These are phyloP conservation scores for Conidiobolus incongruus DNA, from an alignment of 371 early-diverging fungal species.

Conservation along the genomic window DNA sequence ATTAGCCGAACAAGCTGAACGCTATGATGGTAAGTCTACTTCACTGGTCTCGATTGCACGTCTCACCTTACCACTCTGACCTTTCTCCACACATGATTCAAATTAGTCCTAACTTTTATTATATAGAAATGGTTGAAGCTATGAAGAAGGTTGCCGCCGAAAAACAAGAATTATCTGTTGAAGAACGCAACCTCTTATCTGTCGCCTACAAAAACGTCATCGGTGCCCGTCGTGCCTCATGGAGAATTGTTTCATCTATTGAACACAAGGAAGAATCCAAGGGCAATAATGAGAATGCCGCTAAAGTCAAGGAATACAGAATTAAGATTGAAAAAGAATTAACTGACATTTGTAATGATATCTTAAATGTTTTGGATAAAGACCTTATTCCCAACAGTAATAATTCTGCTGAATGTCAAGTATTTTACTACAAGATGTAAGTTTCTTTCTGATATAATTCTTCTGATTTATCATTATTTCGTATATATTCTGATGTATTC, in stretches of 20 bases:
- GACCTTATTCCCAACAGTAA: slow-evolving; percentile 68
- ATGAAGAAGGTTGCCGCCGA: slow-evolving; percentile 71
- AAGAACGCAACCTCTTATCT: slow-evolving; percentile 95
- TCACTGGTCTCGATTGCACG: no score
- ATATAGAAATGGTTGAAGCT: slow-evolving; percentile 80
- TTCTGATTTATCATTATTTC: slow-evolving; percentile 5
- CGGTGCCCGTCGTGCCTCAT: slow-evolving; percentile 96
- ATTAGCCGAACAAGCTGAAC: slow-evolving; percentile 97
- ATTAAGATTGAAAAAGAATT: slow-evolving; percentile 86
- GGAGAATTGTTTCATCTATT: slow-evolving; percentile 97
- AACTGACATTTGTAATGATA: slow-evolving; percentile 84
- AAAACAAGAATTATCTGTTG: slow-evolving; percentile 66
- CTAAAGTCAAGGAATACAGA: slow-evolving; percentile 82
- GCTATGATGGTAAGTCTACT: slow-evolving; percentile 81
- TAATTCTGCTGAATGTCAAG: slow-evolving; percentile 83
- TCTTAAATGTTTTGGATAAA: slow-evolving; percentile 76
- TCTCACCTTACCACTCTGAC: background rate
- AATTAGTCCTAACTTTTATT: background rate
- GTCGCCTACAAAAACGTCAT: no score
- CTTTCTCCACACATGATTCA: background rate
- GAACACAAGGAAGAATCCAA: slow-evolving; percentile 95
- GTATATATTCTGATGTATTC: no score
- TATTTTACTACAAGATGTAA: slow-evolving; percentile 98
- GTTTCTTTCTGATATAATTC: slow-evolving; percentile 5
- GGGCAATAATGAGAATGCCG: slow-evolving; percentile 62